Percentiles rank a stretch among this genome's conserved stretches.
Evolutionary conservation across 148 eudicot species (phyloP).

Genomic region (Persicaria maculosa): DNA sequence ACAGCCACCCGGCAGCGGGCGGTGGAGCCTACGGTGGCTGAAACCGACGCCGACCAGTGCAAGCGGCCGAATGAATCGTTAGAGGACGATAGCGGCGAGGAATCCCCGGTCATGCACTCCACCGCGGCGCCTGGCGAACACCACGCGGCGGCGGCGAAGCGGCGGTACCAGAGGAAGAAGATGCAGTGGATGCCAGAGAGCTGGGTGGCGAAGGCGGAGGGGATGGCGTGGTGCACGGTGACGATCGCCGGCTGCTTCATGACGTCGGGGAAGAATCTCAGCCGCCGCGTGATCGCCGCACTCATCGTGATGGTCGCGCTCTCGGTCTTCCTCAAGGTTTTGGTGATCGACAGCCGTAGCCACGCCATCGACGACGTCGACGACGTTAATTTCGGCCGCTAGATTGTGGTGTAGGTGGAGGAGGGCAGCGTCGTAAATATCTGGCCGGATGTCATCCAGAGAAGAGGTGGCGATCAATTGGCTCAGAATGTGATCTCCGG

Average conservation of each 20-base stretch:
- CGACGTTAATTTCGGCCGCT: background rate
- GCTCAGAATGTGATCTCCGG: background rate
- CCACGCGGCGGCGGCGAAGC: background rate
- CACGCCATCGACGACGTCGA: background rate
- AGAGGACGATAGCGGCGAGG: background rate
- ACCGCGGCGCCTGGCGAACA: background rate
- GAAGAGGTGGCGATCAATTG: background rate
- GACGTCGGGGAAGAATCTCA: slow-evolving; percentile 2
- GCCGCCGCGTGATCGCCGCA: background rate
- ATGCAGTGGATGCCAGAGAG: slow-evolving; percentile 7
- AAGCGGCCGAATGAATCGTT: background rate
- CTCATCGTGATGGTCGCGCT: background rate
- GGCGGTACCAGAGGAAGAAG: slow-evolving; percentile 1
- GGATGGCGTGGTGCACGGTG: slow-evolving; percentile 4
- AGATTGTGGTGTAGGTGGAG: background rate
- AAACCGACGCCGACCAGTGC: background rate
- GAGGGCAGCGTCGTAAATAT: background rate
- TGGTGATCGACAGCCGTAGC: background rate
- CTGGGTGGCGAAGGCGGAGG: background rate
- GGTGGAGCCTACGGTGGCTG: background rate
- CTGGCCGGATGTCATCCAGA: background rate
- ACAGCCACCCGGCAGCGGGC: background rate
- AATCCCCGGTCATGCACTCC: background rate
- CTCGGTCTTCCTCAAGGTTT: background rate
- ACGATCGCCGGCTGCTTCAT: background rate